Evolutionary conservation across 169 alveolate species (phyloP).

Genomic region (Cryptosporidium meleagridis): DNA sequence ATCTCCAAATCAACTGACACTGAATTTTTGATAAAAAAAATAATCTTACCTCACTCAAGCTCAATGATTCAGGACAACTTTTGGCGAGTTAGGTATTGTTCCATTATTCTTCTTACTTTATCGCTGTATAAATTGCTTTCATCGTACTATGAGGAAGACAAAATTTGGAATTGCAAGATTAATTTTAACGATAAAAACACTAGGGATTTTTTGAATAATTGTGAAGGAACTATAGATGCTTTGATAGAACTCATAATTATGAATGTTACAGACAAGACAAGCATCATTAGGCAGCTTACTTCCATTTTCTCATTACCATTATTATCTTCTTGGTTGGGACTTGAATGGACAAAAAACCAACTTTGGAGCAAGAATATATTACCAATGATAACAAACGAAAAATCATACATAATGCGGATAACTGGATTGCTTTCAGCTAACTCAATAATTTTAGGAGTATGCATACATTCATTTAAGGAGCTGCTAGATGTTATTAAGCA

Average conservation of each 20-base stretch:
- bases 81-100: constrained; percentile 72
- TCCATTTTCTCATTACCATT: constrained; percentile 33
- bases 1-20: not conserved
- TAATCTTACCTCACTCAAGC: constrained; percentile 17
- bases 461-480: constrained; percentile 18
- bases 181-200: not conserved
- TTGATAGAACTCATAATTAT: constrained; percentile 12
- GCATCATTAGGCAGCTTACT: constrained; percentile 52
- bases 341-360: constrained; percentile 15
- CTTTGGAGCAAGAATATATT: constrained; percentile 15
- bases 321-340: constrained; percentile 38
- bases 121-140: constrained; percentile 8
- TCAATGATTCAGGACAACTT: constrained; percentile 10
- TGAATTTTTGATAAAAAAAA: constrained; percentile 3
- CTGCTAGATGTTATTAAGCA: not conserved
- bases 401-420: not conserved
- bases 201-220: not conserved
- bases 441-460: not conserved
- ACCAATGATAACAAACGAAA: constrained; percentile 27
- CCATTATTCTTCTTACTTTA: constrained; percentile 3
- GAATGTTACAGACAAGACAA: constrained; percentile 7
- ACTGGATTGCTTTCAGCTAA: constrained; percentile 26
- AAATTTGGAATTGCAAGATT: constrained; percentile 36
- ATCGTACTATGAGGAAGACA: not conserved
- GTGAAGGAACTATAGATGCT: not conserved